Percentiles rank a stretch among this genome's conserved stretches.
Conservation (phyloP, 176 grass and related monocot genomes). For the Puya raimondii region DNA sequence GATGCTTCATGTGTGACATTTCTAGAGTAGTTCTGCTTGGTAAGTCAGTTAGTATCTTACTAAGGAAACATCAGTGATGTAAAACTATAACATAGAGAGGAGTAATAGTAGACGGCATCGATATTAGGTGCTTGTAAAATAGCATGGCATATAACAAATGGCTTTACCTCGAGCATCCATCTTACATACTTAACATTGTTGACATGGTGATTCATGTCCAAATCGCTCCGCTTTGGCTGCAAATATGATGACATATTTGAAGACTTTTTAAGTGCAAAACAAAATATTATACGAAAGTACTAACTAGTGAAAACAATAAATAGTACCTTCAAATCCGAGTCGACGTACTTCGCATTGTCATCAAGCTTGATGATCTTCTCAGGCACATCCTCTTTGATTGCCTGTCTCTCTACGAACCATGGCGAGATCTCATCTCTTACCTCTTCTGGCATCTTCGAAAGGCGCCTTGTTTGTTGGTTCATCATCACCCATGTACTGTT, state of each 20-base stretch:
- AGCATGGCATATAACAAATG: too few species aligned
- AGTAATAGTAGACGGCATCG: too few species aligned
- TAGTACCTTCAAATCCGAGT: conserved; percentile 42
- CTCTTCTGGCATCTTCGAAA: conserved; percentile 62
- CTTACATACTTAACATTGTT: conserved; percentile 67
- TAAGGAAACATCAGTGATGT: too few species aligned
- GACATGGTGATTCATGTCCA: conserved; percentile 72
- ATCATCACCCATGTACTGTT: conserved; percentile 64
- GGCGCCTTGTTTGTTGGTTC: conserved; percentile 40
- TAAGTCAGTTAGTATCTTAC: too few species aligned
- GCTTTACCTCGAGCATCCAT: conserved; percentile 63
- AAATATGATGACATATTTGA: background rate
- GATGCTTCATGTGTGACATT: too few species aligned
- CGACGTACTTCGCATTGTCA: conserved; percentile 31
- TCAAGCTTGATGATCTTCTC: conserved; percentile 60
- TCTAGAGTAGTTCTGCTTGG: background rate
- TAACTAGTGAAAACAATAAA: background rate
- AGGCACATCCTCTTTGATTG: conserved; percentile 23
- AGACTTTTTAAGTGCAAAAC: too few species aligned
- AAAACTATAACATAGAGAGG: too few species aligned
- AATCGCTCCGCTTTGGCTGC: conserved; percentile 46
- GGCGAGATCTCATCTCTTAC: conserved; percentile 42
- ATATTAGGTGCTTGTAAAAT: too few species aligned
- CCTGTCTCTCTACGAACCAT: conserved; percentile 37
- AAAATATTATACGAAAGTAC: background rate